These are phyloP conservation scores for Irineochytrium annulatum DNA, from an alignment of 192 early-diverging fungal genomes.

Conservation along the genomic window DNA sequence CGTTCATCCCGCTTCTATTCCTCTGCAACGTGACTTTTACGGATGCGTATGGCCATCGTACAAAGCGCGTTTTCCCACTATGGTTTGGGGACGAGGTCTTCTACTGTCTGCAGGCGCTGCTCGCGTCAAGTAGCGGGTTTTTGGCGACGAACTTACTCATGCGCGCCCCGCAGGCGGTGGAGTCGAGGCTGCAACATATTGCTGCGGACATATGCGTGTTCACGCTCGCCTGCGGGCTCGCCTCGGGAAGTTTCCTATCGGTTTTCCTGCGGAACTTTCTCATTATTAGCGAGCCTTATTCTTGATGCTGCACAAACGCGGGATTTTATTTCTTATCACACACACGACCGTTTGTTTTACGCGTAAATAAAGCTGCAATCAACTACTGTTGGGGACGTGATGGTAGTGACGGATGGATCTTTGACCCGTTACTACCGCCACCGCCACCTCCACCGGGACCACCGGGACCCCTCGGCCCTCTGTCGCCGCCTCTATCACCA, in stretches of 20 bases:
- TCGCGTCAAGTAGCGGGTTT: neutral
- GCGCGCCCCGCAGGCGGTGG: neutral
- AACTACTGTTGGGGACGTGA: too few species aligned
- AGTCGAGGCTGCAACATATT: neutral
- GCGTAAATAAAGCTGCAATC: too few species aligned
- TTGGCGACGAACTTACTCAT: slow-evolving; percentile 1
- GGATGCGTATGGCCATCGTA: neutral
- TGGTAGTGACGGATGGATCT: too few species aligned
- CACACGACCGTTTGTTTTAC: too few species aligned
- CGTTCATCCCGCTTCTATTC: neutral
- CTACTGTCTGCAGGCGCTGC: neutral
- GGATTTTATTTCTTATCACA: too few species aligned
- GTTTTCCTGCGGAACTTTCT: neutral
- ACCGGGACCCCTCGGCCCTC: slow-evolving; percentile 8
- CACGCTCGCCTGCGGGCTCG: neutral
- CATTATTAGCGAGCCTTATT: too few species aligned
- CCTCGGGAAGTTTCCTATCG: neutral
- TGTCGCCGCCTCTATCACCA: neutral
- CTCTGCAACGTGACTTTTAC: neutral
- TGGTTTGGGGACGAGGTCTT: neutral
- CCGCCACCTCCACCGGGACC: slow-evolving; percentile 1
- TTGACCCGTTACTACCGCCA: neutral
- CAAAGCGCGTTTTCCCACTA: neutral
- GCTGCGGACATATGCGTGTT: neutral
- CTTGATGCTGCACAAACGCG: too few species aligned